A percentile compares a stretch with the other conserved stretches of the same genome.
Evolutionary conservation across 139 green algal species (phyloP).

Genomic region (Volvox africanus): DNA sequence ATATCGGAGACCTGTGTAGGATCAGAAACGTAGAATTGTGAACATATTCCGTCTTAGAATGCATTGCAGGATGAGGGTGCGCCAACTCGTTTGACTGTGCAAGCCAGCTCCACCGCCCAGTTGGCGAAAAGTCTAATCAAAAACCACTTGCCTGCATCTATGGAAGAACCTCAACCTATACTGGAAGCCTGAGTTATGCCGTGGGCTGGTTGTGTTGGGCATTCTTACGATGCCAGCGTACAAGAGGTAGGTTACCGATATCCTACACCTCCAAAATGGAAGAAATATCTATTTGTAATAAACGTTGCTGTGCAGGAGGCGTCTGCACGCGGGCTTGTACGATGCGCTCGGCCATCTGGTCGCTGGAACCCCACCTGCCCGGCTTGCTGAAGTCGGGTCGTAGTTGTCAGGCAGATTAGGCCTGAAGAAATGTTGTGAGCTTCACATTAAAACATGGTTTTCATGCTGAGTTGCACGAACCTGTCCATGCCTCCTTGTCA

Average conservation of each 20-base stretch:
- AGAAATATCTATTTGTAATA: background rate
- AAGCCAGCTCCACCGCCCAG: background rate
- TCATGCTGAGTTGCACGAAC: no score
- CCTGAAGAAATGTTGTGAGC: no score
- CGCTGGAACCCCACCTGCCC: no score
- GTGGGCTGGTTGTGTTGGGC: background rate
- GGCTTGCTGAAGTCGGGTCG: no score
- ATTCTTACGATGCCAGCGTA: constrained; percentile 10
- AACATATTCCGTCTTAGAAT: background rate
- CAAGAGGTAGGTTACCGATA: no score
- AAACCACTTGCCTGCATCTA: background rate
- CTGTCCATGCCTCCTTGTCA: no score
- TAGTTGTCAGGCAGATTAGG: no score
- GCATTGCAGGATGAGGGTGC: background rate
- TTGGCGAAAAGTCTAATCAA: background rate
- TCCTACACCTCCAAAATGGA: background rate
- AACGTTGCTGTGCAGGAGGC: no score
- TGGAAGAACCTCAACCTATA: constrained; percentile 31
- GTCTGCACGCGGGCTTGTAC: no score
- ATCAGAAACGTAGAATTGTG: background rate
- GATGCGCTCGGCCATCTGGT: no score
- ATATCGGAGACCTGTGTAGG: background rate
- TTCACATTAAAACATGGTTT: no score
- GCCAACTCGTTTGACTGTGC: background rate
- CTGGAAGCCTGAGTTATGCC: background rate